Conservation (phyloP, 305 asterid genomes). For the Fraxinus nigra region DNA sequence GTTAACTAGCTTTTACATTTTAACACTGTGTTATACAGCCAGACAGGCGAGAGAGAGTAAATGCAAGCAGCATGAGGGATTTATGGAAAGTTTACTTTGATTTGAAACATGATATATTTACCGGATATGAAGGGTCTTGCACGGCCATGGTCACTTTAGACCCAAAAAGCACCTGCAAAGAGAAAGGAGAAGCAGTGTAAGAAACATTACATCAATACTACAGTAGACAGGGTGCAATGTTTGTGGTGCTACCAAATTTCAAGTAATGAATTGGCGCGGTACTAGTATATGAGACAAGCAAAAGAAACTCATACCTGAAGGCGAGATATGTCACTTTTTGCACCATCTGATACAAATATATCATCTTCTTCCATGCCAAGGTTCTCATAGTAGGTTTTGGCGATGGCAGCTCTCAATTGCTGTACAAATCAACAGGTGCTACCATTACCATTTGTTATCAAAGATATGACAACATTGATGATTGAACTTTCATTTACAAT, state of each 20-base stretch:
- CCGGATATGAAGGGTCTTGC: slow-evolving; percentile 98
- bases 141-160: slow-evolving; percentile 87
- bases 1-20: neutral
- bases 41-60: neutral
- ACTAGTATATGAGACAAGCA: slow-evolving; percentile 1
- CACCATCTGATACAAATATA: slow-evolving; percentile 97
- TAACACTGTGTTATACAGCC: neutral
- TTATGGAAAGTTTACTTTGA: slow-evolving; percentile 2
- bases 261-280: neutral
- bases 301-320: slow-evolving; percentile 60
- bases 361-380: slow-evolving; percentile 87
- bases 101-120: slow-evolving; percentile 28
- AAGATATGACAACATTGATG: neutral
- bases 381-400: slow-evolving; percentile 69
- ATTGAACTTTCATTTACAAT: neutral
- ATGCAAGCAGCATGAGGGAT: slow-evolving; percentile 3
- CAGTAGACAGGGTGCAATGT: neutral
- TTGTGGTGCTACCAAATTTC: neutral
- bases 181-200: slow-evolving; percentile 14
- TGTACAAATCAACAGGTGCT: slow-evolving; percentile 25
- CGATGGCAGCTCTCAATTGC: slow-evolving; percentile 86
- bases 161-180: slow-evolving; percentile 83
- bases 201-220: slow-evolving; percentile 10
- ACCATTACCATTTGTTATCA: neutral
- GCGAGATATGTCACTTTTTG: slow-evolving; percentile 97